phyloP scores from a whole-genome alignment of 148 eudicot genomes.

The Agrostemma githago region DNA sequence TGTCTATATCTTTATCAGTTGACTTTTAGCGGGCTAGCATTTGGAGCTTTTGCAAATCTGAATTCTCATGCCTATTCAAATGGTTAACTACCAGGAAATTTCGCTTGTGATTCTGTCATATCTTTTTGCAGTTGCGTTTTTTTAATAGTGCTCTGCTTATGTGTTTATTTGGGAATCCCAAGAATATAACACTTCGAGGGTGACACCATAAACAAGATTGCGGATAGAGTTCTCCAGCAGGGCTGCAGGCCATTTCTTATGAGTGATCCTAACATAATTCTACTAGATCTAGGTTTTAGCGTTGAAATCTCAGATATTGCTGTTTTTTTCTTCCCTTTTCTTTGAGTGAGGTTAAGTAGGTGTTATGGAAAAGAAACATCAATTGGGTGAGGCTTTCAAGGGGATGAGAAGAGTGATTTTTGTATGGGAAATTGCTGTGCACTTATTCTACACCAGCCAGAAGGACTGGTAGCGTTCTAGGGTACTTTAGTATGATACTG shows the following conservation, averaged over 20 bases:
- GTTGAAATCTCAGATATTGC: not conserved
- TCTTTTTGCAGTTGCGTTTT: not conserved
- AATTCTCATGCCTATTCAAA: not conserved
- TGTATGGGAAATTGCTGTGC: not conserved
- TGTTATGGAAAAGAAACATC: not conserved
- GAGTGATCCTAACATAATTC: not conserved
- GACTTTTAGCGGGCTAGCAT: conserved; percentile 6
- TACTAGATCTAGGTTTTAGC: not conserved
- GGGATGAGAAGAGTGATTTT: not conserved
- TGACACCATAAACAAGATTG: not conserved
- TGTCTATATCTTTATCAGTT: not conserved
- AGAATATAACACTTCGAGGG: not conserved
- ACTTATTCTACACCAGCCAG: not conserved
- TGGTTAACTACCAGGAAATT: not conserved
- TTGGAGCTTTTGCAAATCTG: not conserved
- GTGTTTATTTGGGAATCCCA: not conserved
- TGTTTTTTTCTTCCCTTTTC: not conserved
- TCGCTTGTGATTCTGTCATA: not conserved
- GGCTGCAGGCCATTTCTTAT: not conserved
- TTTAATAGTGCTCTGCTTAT: not conserved
- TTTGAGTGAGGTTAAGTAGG: not conserved
- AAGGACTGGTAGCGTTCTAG: not conserved
- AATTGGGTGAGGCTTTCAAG: not conserved
- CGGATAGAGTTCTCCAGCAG: not conserved
- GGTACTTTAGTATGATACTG: not conserved